A percentile compares a stretch with the other conserved stretches of the same genome.
Conservation (phyloP, 2,329 filamentous ascomycete species). For the Calonectria henricotiae region DNA sequence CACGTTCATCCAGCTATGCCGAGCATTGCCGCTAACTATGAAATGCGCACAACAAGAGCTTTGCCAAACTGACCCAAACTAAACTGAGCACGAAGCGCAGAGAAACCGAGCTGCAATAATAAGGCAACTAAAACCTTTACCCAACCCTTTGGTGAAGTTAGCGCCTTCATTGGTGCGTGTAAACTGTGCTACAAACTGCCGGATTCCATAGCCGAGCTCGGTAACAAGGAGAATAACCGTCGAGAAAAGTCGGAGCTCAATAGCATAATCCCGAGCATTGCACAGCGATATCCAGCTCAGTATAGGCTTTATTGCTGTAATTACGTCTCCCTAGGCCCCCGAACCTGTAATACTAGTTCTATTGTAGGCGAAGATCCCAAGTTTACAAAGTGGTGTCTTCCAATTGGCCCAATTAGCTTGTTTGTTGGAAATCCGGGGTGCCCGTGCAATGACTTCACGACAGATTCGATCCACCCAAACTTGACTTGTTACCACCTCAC, state of each 20-base stretch:
- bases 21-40: background rate
- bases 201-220: constrained; percentile 34
- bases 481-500: constrained; percentile 34
- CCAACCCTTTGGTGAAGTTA: too few species aligned
- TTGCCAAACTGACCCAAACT: background rate
- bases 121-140: background rate
- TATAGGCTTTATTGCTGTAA: background rate
- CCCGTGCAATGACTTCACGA: constrained; percentile 47
- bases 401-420: constrained; percentile 11
- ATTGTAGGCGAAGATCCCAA: background rate
- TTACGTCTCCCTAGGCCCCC: background rate
- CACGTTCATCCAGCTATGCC: constrained; percentile 3
- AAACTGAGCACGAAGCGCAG: too few species aligned
- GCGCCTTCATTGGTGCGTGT: background rate
- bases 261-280: constrained; percentile 40
- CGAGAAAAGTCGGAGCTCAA: constrained; percentile 40
- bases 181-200: background rate
- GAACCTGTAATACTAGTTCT: background rate
- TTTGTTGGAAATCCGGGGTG: constrained; percentile 8
- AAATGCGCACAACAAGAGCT: background rate
- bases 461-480: constrained; percentile 47
- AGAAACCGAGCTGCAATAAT: background rate
- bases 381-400: constrained; percentile 6
- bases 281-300: background rate
- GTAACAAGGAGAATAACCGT: constrained; percentile 26